phyloP scores from a whole-genome alignment of 768 basidiomycete genomes.

The Saitozyma sp. region DNA sequence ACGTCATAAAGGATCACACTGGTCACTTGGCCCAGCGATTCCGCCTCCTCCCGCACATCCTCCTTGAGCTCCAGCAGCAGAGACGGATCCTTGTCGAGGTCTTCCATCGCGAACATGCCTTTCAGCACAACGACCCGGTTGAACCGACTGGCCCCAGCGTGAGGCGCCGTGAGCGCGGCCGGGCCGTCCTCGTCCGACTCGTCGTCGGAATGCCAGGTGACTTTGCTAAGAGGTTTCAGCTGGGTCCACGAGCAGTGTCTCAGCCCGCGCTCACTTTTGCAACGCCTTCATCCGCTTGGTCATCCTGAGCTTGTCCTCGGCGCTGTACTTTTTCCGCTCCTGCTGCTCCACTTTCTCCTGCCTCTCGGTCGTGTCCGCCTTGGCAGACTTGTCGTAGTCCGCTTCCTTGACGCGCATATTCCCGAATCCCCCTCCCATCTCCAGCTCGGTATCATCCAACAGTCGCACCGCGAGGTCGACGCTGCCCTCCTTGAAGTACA shows the following conservation, averaged over 20 bases:
- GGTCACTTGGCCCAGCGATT: constrained; percentile 86
- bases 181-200: constrained; percentile 65
- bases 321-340: constrained; percentile 53
- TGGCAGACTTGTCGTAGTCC: constrained; percentile 41
- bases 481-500: constrained; percentile 97
- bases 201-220: constrained; percentile 93
- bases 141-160: constrained; percentile 60
- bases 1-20: constrained; percentile 95
- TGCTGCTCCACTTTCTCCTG: constrained; percentile 11
- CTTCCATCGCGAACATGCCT: constrained; percentile 84
- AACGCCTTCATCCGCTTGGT: constrained; percentile 49
- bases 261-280: constrained; percentile 58
- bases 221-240: constrained; percentile 62
- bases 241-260: not conserved
- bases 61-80: constrained; percentile 22
- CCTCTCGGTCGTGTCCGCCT: constrained; percentile 10
- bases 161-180: constrained; percentile 32
- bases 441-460: constrained; percentile 87
- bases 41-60: constrained; percentile 53
- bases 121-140: constrained; percentile 79
- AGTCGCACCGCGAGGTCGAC: constrained; percentile 78
- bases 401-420: constrained; percentile 51
- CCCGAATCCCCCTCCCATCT: constrained; percentile 69
- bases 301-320: constrained; percentile 50
- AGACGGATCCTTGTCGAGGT: constrained; percentile 24